Evolutionary conservation across 352 stramenopile genomes (phyloP), one percentile per base, ranked within the genome.

Genomic region (Pythium sp.): DNA sequence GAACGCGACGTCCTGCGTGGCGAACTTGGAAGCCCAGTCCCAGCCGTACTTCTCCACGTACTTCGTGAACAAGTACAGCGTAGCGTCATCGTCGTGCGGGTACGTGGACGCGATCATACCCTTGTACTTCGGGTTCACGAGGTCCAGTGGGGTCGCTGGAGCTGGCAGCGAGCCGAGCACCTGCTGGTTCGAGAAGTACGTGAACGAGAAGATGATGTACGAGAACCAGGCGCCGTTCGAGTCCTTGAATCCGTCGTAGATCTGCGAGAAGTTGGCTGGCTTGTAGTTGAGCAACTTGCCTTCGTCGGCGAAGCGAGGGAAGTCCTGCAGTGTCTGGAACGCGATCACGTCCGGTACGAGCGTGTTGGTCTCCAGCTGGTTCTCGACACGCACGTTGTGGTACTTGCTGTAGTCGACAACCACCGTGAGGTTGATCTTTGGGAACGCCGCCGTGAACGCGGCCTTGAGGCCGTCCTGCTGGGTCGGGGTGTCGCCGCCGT

Each of bases 331-430:
- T 49, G 80, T 88, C 70, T 84, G 80, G 18, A 88, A 66, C 46
- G 76, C 72, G 18, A 78, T 63, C 46, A 84, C 68, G 65, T 84
- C 77, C 0, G 75, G 72, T 43, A 85, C 79, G 43, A 86, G 68
- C 65, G 49, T 32, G 49, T 57, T 57, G 9, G 49, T 57, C 49
- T 34, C 49, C 9, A 57, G 49, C 9, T 57, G 49, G 49, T 57
- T 57, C 75, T 93, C 79, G 28, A 86, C 77, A 22, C 82, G 85
- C 43, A 79, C 85, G 61, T 86, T 61, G 65, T 87, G 74, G 65
- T 77, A 84, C 72, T 85, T 85, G 74, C 64, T 75, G 74, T 89
- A 83, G 71, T 86, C 81, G 18, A 84, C 71, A 65, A 85, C 69
- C 36, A 89, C 59, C 36, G 79, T 86, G 76, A 89, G 81, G 58